Conservation (phyloP, 768 basidiomycete genomes). For the Rhodocollybia butyracea region DNA sequence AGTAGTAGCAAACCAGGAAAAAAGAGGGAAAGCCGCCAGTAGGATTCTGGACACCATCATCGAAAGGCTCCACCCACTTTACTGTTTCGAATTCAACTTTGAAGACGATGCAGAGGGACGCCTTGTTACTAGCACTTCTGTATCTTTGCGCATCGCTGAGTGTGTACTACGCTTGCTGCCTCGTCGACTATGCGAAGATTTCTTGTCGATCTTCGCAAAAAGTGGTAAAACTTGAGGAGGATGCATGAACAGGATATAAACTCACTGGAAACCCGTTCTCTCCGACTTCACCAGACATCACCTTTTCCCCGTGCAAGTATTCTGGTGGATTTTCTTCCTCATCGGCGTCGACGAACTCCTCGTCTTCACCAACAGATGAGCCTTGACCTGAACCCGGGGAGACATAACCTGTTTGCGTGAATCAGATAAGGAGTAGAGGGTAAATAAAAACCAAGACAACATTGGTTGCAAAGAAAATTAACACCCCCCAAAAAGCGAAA, state of each 20-base stretch:
- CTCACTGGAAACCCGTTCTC: constrained; percentile 64
- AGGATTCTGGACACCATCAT: no score
- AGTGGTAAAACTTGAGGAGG: background rate
- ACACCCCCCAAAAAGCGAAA: background rate
- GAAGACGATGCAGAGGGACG: constrained; percentile 33
- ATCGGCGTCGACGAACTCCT: constrained; percentile 53
- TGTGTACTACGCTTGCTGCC: constrained; percentile 11
- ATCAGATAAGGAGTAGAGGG: no score
- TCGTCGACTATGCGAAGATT: constrained; percentile 27
- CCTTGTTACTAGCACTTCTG: constrained; percentile 32
- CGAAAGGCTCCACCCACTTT: no score
- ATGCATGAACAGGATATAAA: constrained; percentile 8
- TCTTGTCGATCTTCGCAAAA: constrained; percentile 34
- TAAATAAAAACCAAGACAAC: no score
- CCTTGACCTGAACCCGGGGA: no score
- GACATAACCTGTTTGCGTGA: no score
- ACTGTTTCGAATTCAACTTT: no score
- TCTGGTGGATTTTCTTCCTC: constrained; percentile 34
- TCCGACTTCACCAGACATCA: constrained; percentile 37
- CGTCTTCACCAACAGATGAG: constrained; percentile 30
- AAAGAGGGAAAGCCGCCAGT: no score
- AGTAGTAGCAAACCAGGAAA: no score
- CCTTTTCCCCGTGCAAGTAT: background rate
- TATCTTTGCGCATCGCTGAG: constrained; percentile 17
- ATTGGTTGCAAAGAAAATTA: no score